Evolutionary conservation across 2,329 filamentous ascomycete genomes (phyloP), one percentile per base, ranked within the genome.

Genomic region (Xylariaceae sp.): DNA sequence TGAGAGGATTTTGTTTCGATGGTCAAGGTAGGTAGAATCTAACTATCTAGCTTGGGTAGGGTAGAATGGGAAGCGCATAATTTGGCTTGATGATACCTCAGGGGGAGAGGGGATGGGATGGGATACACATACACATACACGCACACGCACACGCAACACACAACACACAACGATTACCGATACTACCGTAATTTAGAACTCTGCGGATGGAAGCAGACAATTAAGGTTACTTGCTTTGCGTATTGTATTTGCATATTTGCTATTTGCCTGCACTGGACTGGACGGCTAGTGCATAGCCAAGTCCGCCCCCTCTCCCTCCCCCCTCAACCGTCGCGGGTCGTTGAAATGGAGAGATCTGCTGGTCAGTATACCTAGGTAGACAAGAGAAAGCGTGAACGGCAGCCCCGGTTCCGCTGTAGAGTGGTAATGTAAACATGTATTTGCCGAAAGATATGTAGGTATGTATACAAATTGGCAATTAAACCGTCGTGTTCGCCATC

Each of bases 141-240:
- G 1, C 1, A 19, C 19, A 19, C 19, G 19, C 19, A 19, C 19
- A 19, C 19, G 19, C 19, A 19, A 19, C 19, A 19, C 19, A 19
- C 19, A 19, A 19, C 19, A 19, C 19, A 19, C 19, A 19, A 19
- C 19, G 19, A 19, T 19, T 19, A 19, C 19, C 35, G 35, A 43
- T 54, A 49, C 45, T 53, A 37, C 40, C 40, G 52, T 44, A 50
- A 53, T 45, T 39, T 51, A 47, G 48, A 49, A 45, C 29, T 48
- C 53, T 34, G 47, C 52, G 50, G 37, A 47, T 19, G 50, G 55
- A 44, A 54, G 45, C 45, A 50, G 48, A 42, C 55, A 45, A 55
- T 57, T 58, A 60, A 58, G 55, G 55, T 58, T 60, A 50, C 52
- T 50, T 58, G 55, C 55, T 53, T 58, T 58, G 53, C 58, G 32